phyloP scores from a whole-genome alignment of 441 rosid genomes.

The Eruca vesicaria region DNA sequence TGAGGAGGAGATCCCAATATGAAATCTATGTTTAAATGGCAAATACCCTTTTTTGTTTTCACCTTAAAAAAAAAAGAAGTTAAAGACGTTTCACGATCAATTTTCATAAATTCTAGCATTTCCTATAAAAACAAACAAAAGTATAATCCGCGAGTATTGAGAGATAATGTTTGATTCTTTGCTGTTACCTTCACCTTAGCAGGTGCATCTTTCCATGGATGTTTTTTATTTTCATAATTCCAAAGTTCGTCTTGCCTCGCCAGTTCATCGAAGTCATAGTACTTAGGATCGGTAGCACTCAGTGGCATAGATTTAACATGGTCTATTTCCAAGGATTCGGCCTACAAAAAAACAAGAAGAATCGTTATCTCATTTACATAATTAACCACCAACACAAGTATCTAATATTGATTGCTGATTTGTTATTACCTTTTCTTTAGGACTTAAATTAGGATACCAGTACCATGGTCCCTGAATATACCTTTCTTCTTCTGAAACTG shows the following conservation, averaged over 20 bases:
- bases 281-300: not conserved
- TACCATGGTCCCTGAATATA: slow-evolving; percentile 3
- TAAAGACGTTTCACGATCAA: not conserved
- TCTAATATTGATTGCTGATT: no score
- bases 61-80: slow-evolving; percentile 43
- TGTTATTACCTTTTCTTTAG: slow-evolving; percentile 1
- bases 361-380: not conserved
- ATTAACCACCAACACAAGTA: no score
- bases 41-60: slow-evolving; percentile 63
- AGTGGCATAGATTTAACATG: slow-evolving; percentile 1
- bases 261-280: slow-evolving; percentile 37
- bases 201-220: slow-evolving; percentile 57
- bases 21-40: slow-evolving; percentile 53
- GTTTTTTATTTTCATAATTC: slow-evolving; percentile 47
- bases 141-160: not conserved
- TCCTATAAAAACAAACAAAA: not conserved
- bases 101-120: not conserved
- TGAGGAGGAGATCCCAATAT: slow-evolving; percentile 73
- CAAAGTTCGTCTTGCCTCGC: slow-evolving; percentile 51
- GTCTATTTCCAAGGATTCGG: not conserved
- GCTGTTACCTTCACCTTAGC: slow-evolving; percentile 55
- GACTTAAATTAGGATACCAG: not conserved
- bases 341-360: not conserved
- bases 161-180: not conserved
- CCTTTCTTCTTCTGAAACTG: not conserved